These are phyloP conservation scores for Dentipellis fragilis DNA, from an alignment of 768 basidiomycete genomes.

Conservation along the genomic window DNA sequence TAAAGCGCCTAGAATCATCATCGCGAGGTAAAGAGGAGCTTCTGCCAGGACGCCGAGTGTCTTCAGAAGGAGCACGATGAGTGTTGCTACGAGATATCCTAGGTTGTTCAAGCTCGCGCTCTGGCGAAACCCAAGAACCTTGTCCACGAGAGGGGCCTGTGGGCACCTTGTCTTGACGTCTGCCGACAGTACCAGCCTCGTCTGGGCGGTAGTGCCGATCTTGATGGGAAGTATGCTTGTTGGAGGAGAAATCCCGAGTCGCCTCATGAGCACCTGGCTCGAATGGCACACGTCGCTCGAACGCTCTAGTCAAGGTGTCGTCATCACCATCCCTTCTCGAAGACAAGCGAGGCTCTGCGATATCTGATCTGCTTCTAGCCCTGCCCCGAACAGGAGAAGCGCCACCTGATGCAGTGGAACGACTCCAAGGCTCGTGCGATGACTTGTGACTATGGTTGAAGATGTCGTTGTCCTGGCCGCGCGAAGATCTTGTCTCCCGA, in stretches of 20 bases:
- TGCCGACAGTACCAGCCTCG: not conserved
- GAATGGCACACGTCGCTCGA: not conserved
- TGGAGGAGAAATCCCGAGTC: not conserved
- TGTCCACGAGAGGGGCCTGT: not conserved
- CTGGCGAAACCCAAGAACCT: not conserved
- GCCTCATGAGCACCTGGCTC: not conserved
- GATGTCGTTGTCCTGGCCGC: conserved; percentile 1
- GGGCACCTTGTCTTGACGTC: not conserved
- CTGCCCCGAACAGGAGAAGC: conserved; percentile 9
- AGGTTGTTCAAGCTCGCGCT: not conserved
- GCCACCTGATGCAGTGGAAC: conserved; percentile 1
- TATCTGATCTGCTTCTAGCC: conserved; percentile 1
- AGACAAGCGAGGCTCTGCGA: conserved; percentile 2
- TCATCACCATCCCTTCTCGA: conserved; percentile 6
- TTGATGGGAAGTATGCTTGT: not conserved
- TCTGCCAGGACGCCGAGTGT: not conserved
- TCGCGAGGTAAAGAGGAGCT: not conserved
- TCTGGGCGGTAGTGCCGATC: conserved; percentile 3
- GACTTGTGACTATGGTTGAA: conserved; percentile 2
- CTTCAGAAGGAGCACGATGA: not conserved
- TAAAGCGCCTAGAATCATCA: not conserved
- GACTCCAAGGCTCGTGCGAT: conserved; percentile 11
- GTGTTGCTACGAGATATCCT: not conserved
- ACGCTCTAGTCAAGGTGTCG: not conserved
- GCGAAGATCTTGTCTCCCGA: conserved; percentile 8